Evolutionary conservation across 2,329 filamentous ascomycete species (phyloP).

Genomic region (Chrysoporthe austroafricana): DNA sequence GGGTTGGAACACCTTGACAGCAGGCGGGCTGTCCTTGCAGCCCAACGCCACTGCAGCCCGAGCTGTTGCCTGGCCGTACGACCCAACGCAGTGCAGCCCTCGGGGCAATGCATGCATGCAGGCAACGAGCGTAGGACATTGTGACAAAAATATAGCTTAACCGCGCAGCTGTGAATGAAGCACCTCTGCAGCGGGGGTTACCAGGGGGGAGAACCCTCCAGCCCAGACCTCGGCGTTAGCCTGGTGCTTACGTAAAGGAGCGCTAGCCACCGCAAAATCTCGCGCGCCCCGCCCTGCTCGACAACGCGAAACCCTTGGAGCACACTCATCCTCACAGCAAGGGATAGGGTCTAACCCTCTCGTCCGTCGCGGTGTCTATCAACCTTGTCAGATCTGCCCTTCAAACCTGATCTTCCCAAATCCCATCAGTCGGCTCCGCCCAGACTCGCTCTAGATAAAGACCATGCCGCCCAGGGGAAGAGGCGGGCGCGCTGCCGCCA

Average conservation of each 20-base stretch:
- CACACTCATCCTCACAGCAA: neutral
- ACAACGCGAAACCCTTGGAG: neutral
- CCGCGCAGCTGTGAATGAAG: too few relatives aligned
- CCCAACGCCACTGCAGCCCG: too few relatives aligned
- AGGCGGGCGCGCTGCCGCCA: constrained; percentile 18
- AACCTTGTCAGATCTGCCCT: neutral
- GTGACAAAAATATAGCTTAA: too few relatives aligned
- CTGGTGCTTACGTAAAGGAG: neutral
- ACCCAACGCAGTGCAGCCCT: too few relatives aligned
- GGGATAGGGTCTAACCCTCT: constrained; percentile 13
- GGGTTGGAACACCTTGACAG: too few relatives aligned
- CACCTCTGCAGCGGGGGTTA: too few relatives aligned
- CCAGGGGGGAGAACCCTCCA: too few relatives aligned
- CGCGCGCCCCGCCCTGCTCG: neutral
- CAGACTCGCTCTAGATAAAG: neutral
- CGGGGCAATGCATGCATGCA: too few relatives aligned
- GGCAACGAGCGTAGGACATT: too few relatives aligned
- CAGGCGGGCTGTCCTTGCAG: too few relatives aligned
- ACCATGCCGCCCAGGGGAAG: constrained; percentile 24
- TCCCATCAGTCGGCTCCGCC: neutral
- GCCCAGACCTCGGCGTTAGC: neutral
- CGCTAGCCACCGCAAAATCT: neutral
- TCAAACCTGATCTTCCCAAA: neutral
- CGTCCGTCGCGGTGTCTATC: neutral
- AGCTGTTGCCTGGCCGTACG: too few relatives aligned